Percentiles rank a stretch among this genome's conserved stretches.
phyloP scores from a whole-genome alignment of 257 asterid species.

The Henckelia pumila region DNA sequence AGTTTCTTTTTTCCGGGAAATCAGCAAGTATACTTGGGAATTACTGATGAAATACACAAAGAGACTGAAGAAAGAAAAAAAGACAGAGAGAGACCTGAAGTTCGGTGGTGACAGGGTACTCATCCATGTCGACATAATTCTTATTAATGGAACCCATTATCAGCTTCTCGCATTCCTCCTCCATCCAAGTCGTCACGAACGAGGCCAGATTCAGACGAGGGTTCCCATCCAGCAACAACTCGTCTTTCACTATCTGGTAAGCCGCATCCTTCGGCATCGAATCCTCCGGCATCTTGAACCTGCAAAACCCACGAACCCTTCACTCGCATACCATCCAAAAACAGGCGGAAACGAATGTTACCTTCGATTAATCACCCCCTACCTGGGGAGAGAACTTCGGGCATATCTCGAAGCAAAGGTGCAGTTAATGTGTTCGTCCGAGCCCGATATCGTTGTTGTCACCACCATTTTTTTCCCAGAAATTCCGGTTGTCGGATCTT shows the following conservation, averaged over 20 bases:
- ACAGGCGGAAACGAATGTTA: background rate
- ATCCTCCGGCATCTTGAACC: conserved; percentile 49
- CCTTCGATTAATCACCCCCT: background rate
- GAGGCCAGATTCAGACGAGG: conserved; percentile 78
- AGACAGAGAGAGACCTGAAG: conserved; percentile 40
- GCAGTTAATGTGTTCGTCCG: conserved; percentile 40
- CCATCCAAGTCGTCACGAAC: conserved; percentile 84
- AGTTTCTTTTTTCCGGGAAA: background rate
- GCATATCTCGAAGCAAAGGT: conserved; percentile 73
- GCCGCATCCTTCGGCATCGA: conserved; percentile 80
- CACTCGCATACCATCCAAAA: background rate
- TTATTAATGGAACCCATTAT: conserved; percentile 59
- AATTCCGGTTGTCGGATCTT: no score
- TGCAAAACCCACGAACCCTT: background rate
- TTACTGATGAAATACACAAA: background rate
- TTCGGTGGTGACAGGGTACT: conserved; percentile 79
- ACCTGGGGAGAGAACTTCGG: conserved; percentile 60
- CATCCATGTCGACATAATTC: conserved; percentile 82
- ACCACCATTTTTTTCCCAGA: conserved; percentile 32
- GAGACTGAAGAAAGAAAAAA: background rate
- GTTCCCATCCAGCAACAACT: conserved; percentile 74
- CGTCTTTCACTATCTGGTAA: conserved; percentile 65
- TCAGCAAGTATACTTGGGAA: background rate
- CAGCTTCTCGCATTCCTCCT: conserved; percentile 71
- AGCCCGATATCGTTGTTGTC: conserved; percentile 25